Evolutionary conservation across 441 rosid species (phyloP).

Genomic region (Populus trichocarpa): DNA sequence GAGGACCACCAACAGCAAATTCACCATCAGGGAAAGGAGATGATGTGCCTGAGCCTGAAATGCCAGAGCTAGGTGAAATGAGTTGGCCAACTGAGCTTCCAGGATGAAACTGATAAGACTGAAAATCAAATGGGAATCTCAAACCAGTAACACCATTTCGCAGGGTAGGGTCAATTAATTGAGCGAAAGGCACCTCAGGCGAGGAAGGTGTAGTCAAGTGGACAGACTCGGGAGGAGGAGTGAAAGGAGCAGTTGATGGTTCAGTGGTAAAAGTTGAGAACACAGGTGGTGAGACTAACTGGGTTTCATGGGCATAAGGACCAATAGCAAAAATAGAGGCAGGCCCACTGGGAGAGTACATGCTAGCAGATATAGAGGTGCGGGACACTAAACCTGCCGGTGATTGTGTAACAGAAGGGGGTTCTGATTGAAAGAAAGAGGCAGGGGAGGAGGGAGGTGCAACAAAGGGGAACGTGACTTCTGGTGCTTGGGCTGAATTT

Average conservation of each 20-base stretch:
- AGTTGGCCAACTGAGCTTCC: conserved; percentile 89
- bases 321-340: conserved; percentile 85
- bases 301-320: conserved; percentile 90
- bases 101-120: conserved; percentile 76
- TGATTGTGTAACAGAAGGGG: conserved; percentile 76
- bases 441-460: conserved; percentile 98
- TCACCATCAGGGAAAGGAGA: conserved; percentile 86
- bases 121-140: conserved; percentile 66
- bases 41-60: conserved; percentile 79
- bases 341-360: conserved; percentile 73
- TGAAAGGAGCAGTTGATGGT: conserved; percentile 91
- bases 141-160: conserved; percentile 32
- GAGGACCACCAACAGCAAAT: conserved; percentile 27
- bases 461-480: conserved; percentile 57
- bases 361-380: conserved; percentile 53
- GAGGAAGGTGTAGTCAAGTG: conserved; percentile 89
- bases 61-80: conserved; percentile 82
- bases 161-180: conserved; percentile 48
- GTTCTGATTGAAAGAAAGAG: conserved; percentile 84
- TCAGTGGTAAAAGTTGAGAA: conserved; percentile 26
- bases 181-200: conserved; percentile 96
- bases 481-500: conserved; percentile 34
- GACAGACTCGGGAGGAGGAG: conserved; percentile 82
- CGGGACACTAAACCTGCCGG: conserved; percentile 60
- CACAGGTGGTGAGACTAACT: conserved; percentile 81